Conservation (phyloP, 73 alveolate genomes). For the Effrenium voratum region DNA sequence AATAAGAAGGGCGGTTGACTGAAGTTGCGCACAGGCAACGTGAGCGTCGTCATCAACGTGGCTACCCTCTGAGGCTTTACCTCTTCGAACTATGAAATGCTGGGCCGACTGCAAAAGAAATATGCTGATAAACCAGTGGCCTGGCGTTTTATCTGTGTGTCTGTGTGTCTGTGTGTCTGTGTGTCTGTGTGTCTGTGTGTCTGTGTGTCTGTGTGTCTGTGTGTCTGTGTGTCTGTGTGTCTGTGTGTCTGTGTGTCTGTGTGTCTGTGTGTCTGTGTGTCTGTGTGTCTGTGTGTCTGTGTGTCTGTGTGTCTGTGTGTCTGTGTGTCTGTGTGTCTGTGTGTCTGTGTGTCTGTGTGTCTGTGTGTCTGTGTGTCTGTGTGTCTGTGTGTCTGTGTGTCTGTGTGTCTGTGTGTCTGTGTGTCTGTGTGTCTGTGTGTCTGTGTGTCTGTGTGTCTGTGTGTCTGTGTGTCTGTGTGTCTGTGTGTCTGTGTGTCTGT, state of each 20-base stretch:
- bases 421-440: slow-evolving; percentile 18
- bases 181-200: slow-evolving; percentile 49
- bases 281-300: slow-evolving; percentile 14
- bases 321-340: slow-evolving; percentile 24
- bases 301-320: slow-evolving; percentile 28
- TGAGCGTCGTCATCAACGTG: slow-evolving; percentile 84
- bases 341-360: slow-evolving; percentile 29
- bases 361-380: slow-evolving; percentile 24
- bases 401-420: slow-evolving; percentile 12
- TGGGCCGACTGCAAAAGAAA: slow-evolving; percentile 52
- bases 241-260: slow-evolving; percentile 28
- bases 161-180: slow-evolving; percentile 50
- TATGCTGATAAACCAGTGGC: slow-evolving; percentile 32
- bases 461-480: slow-evolving; percentile 10
- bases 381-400: slow-evolving; percentile 24
- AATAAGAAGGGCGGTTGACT: neutral
- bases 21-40: slow-evolving; percentile 12
- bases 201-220: slow-evolving; percentile 34
- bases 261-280: slow-evolving; percentile 5
- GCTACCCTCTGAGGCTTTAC: slow-evolving; percentile 84
- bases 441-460: slow-evolving; percentile 5
- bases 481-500: slow-evolving; percentile 34
- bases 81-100: slow-evolving; percentile 75
- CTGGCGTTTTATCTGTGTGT: neutral
- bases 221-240: slow-evolving; percentile 16